These are phyloP conservation scores for Exsudoporus frostii DNA, from an alignment of 768 basidiomycete genomes.

Conservation along the genomic window DNA sequence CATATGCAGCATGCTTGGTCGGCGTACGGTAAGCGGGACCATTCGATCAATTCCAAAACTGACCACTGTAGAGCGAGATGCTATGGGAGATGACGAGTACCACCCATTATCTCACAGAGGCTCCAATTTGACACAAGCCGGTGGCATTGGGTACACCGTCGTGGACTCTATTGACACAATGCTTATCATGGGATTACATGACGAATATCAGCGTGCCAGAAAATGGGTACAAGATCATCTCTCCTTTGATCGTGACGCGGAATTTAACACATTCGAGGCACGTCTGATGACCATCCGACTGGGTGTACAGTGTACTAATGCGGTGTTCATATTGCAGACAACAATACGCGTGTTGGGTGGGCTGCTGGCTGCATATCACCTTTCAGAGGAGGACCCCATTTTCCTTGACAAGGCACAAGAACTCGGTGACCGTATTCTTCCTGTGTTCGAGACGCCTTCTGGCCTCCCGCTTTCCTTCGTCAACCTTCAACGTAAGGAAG, in stretches of 20 bases:
- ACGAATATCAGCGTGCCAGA: conserved; percentile 75
- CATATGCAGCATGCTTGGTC: conserved; percentile 72
- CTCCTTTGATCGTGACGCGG: conserved; percentile 71
- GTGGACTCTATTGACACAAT: conserved; percentile 87
- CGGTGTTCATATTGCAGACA: conserved; percentile 48
- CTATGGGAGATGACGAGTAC: conserved; percentile 91
- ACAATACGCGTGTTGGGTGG: conserved; percentile 93
- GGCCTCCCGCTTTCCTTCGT: conserved; percentile 80
- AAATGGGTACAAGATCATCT: conserved; percentile 72
- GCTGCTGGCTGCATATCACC: conserved; percentile 79
- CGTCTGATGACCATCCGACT: conserved; percentile 17
- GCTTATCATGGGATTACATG: conserved; percentile 76
- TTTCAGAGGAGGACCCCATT: conserved; percentile 63
- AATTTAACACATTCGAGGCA: conserved; percentile 91
- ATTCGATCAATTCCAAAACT: conserved; percentile 6
- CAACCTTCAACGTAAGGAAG: conserved; percentile 64
- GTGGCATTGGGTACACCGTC: conserved; percentile 87
- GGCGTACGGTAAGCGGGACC: conserved; percentile 63
- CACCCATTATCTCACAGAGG: conserved; percentile 78
- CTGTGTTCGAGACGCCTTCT: conserved; percentile 75
- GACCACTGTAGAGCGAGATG: conserved; percentile 64
- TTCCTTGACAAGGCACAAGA: conserved; percentile 78
- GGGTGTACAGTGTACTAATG: background rate
- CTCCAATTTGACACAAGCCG: conserved; percentile 71
- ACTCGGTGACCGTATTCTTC: conserved; percentile 81